Evolutionary conservation across 208 protist genomes (phyloP).

Genomic region (Leishmania major): DNA sequence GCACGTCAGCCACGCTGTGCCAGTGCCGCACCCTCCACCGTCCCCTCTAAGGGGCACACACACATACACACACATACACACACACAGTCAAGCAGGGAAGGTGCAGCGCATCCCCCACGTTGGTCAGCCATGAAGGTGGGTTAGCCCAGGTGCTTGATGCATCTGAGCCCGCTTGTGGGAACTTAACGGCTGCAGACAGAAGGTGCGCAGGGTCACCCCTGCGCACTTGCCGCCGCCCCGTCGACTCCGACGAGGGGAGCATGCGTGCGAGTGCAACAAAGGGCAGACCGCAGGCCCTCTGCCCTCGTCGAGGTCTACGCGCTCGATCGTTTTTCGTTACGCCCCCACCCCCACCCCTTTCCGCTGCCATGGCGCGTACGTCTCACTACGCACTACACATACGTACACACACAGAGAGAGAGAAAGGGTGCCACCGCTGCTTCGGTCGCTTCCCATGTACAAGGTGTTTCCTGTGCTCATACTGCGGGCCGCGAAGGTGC

Average conservation of each 20-base stretch:
- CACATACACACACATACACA: not conserved
- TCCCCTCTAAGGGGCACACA: not conserved
- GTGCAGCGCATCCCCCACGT: not conserved
- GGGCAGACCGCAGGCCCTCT: not conserved
- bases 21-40: not conserved
- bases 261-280: not conserved
- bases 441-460: conserved; percentile 12
- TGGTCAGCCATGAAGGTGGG: not conserved
- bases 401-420: not conserved
- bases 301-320: not conserved
- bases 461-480: conserved; percentile 37
- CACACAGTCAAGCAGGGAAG: not conserved
- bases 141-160: not conserved
- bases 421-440: not conserved
- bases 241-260: not conserved
- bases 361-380: not conserved
- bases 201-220: not conserved
- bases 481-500: conserved; percentile 41
- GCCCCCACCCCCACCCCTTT: not conserved
- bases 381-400: not conserved
- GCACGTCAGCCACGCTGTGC: not conserved
- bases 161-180: not conserved
- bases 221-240: not conserved
- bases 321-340: not conserved
- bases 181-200: not conserved